A percentile compares a stretch with the other conserved stretches of the same genome.
Evolutionary conservation across 139 green algal species (phyloP).

Genomic region (Nannochloris sp.): DNA sequence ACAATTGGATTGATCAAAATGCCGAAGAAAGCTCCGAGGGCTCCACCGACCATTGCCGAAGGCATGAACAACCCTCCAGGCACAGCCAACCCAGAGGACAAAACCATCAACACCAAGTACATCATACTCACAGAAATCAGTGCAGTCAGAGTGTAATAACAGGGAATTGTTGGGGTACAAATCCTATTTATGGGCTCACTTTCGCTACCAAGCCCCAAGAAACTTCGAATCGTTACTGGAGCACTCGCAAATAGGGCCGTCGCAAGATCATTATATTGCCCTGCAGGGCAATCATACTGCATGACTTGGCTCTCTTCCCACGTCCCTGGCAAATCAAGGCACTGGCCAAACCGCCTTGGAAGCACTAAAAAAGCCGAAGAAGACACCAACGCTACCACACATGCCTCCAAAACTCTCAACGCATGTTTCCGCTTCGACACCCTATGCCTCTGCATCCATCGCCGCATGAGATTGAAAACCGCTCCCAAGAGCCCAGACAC

Average conservation of each 20-base stretch:
- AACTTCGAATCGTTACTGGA: slow-evolving; percentile 59
- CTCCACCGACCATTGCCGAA: slow-evolving; percentile 62
- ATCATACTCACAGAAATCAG: slow-evolving; percentile 43
- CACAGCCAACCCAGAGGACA: slow-evolving; percentile 60
- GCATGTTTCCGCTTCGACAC: slow-evolving; percentile 36
- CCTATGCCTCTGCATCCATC: slow-evolving; percentile 48
- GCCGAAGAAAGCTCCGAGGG: slow-evolving; percentile 58
- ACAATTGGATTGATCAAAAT: slow-evolving; percentile 47
- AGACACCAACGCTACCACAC: neutral
- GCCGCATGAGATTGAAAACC: slow-evolving; percentile 64
- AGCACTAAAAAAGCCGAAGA: neutral
- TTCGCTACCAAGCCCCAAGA: slow-evolving; percentile 44
- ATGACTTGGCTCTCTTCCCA: slow-evolving; percentile 24
- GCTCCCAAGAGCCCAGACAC: slow-evolving; percentile 61
- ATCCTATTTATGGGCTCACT: slow-evolving; percentile 21
- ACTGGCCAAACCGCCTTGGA: slow-evolving; percentile 21
- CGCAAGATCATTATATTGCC: slow-evolving; percentile 78
- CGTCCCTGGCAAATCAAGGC: slow-evolving; percentile 28
- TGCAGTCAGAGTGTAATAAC: slow-evolving; percentile 45
- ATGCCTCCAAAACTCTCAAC: slow-evolving; percentile 32
- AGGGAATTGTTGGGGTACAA: slow-evolving; percentile 20
- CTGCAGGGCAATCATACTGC: slow-evolving; percentile 29
- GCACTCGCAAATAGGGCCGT: slow-evolving; percentile 63
- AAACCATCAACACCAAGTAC: slow-evolving; percentile 73
- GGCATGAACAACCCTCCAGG: slow-evolving; percentile 90